phyloP scores from a whole-genome alignment of 257 asterid species.

The Solanum bulbocastanum region DNA sequence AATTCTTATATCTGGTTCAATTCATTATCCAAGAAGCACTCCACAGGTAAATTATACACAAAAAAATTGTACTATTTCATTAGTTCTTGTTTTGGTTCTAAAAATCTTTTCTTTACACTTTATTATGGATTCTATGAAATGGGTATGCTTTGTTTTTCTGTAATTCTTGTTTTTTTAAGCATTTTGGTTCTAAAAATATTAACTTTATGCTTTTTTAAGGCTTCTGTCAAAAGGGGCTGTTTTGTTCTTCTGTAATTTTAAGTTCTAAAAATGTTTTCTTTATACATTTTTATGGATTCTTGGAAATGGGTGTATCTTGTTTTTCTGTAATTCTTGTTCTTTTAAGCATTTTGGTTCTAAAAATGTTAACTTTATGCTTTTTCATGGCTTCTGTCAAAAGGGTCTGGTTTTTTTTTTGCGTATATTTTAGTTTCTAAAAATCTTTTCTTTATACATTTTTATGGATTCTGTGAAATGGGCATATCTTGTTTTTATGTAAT shows the following conservation, averaged over 20 bases:
- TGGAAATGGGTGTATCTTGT: not conserved
- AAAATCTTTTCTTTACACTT: not conserved
- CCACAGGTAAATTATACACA: slow-evolving; percentile 20
- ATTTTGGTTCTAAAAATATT: not conserved
- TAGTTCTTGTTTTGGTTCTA: not conserved
- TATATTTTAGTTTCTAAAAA: not conserved
- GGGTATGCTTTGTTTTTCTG: not conserved
- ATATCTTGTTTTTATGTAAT: not conserved
- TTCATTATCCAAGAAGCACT: slow-evolving; percentile 44
- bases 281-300: not conserved
- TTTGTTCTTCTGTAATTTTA: not conserved
- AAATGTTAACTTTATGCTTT: not conserved
- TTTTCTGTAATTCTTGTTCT: not conserved
- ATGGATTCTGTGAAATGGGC: not conserved
- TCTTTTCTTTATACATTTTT: not conserved
- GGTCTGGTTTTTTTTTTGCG: not conserved
- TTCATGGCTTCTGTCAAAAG: not conserved
- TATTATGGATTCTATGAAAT: not conserved
- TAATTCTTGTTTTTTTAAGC: not conserved
- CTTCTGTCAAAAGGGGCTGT: not conserved
- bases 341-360: not conserved
- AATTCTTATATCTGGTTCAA: slow-evolving; percentile 35
- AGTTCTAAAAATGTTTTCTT: not conserved
- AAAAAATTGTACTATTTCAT: not conserved
- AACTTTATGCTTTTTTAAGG: not conserved